Evolutionary conservation across 352 stramenopile species (phyloP).

Genomic region (Globisporangium nagaii): DNA sequence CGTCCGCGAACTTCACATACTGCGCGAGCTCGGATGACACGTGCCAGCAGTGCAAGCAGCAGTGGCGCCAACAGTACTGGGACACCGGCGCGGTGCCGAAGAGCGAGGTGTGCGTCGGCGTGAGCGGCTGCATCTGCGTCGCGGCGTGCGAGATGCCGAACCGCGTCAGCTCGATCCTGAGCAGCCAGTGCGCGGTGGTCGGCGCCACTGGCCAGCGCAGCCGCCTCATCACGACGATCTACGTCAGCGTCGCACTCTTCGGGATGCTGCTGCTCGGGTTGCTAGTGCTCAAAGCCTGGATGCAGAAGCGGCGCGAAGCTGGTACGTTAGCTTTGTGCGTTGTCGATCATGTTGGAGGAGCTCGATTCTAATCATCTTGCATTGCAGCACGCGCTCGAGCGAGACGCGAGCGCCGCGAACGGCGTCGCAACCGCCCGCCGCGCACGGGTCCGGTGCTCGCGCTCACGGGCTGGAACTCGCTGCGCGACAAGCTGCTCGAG

Average conservation of each 20-base stretch:
- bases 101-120: constrained; percentile 1
- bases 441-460: constrained; percentile 5
- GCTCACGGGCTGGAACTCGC: constrained; percentile 11
- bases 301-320: not conserved
- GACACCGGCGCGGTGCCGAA: not conserved
- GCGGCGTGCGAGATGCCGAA: constrained; percentile 13
- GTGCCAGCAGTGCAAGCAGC: constrained; percentile 4
- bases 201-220: not conserved
- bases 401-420: constrained; percentile 7
- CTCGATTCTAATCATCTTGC: too few relatives aligned
- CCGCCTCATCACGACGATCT: constrained; percentile 2
- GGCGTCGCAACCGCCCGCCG: constrained; percentile 1
- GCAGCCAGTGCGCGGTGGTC: not conserved
- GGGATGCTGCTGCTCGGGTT: not conserved
- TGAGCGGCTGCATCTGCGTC: constrained; percentile 11
- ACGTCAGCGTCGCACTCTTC: not conserved
- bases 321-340: not conserved
- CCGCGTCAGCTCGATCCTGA: constrained; percentile 2
- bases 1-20: constrained; percentile 13
- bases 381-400: not conserved
- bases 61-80: constrained; percentile 3
- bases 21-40: constrained; percentile 10
- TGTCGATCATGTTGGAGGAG: not conserved
- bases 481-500: constrained; percentile 16
- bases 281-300: constrained; percentile 3